Evolutionary conservation across 192 early-diverging fungal species (phyloP), one percentile per base, ranked within the genome.

Genomic region (Physocladia obscura): DNA sequence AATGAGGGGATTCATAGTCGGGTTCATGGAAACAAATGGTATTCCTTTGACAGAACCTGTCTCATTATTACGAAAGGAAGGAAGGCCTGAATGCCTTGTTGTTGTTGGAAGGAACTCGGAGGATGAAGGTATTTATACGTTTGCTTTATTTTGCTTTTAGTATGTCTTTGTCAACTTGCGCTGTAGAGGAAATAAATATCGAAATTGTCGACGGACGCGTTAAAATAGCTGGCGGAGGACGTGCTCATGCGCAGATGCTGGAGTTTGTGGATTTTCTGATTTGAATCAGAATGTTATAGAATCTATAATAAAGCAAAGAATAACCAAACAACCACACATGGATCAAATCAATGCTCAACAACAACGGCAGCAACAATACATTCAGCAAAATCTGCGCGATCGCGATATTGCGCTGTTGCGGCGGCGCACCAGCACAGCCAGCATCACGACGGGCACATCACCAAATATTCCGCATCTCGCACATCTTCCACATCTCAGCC

Each of bases 31-130:
- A 27, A 19, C 50, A 3, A 38, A 54, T 56, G 34, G 36, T 4
- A 68, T 68, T 13, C 65, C 65, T 4, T 26, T 39, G 26, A 68
- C 65, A n/a, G 21, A 68, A 19, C 65, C 65, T 3, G 35, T 68
- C 36, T 62, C 59, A n/a, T 29, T 58, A 0, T 30, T 13, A 21
- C 0, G 29, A 11, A 6, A 5, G 15, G 32, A 35, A 17, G 37
- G 39, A 6, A 37, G 59, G 44, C 59, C 59, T 26, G 59, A 62
- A 26, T 40, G 36, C 36, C 5, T 62, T 5, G 59, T 62, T 5
- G 59, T 44, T 5, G 26, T 62, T 3, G 59, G 59, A 0, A 5
- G 6, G 19, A 44, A 37, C 26, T 5, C 4, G 17, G 59, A 62
- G n/a, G 51, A 54, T 8, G 6, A 8, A 44, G 40, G 40, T 8